Percentiles rank a stretch among this genome's conserved stretches.
Conservation (phyloP, 2,329 filamentous ascomycete genomes). For the Fusarium anthophilum region DNA sequence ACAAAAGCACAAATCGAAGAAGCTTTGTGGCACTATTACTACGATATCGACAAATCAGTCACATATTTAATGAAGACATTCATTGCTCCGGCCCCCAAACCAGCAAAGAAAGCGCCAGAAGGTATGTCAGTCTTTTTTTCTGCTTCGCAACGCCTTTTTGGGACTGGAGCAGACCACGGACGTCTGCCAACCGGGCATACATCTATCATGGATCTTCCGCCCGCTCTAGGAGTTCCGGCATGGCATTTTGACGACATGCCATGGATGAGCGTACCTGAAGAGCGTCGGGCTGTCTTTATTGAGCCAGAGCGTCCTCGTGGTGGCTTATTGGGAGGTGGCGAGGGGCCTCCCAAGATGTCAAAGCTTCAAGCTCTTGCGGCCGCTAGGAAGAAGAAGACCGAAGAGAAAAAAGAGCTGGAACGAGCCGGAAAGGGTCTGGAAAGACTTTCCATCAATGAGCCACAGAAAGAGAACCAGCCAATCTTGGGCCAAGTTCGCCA, state of each 20-base stretch:
- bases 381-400: slow-evolving; percentile 83
- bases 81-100: slow-evolving; percentile 57
- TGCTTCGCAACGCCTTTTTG: slow-evolving; percentile 40
- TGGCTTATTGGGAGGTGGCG: slow-evolving; percentile 81
- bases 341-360: slow-evolving; percentile 75
- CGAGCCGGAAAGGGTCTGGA: slow-evolving; percentile 44
- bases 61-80: slow-evolving; percentile 78
- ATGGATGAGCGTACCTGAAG: slow-evolving; percentile 78
- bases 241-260: slow-evolving; percentile 85
- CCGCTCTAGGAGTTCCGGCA: slow-evolving; percentile 46
- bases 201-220: slow-evolving; percentile 27
- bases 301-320: slow-evolving; percentile 64
- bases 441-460: slow-evolving; percentile 46
- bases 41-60: slow-evolving; percentile 87
- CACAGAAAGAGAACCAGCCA: slow-evolving; percentile 43
- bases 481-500: slow-evolving; percentile 38
- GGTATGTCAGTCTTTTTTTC: slow-evolving; percentile 54
- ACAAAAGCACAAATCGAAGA: slow-evolving; percentile 80
- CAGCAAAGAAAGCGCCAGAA: slow-evolving; percentile 54
- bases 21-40: slow-evolving; percentile 94
- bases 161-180: slow-evolving; percentile 47
- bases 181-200: slow-evolving; percentile 18
- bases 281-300: slow-evolving; percentile 73
- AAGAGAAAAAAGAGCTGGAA: slow-evolving; percentile 61
- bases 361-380: slow-evolving; percentile 92